Evolutionary conservation across 306 rosid species (phyloP), one percentile per base, ranked within the genome.

Genomic region (Cucumis melo): DNA sequence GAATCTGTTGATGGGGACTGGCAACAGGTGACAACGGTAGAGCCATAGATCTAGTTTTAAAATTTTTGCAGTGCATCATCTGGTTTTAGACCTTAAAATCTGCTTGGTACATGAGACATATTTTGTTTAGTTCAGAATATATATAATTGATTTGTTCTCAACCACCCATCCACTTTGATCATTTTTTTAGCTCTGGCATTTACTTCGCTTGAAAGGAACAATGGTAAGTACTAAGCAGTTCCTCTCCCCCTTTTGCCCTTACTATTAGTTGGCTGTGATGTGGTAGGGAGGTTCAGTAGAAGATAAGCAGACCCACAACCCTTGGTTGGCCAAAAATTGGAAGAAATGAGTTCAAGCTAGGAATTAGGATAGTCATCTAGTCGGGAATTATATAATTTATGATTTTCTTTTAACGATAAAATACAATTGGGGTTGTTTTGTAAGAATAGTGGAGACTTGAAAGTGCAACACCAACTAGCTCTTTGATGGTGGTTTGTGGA

Each of bases 1-100:
- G 97, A 92, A 85, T 89, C 88, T 21, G 96, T 88, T 10, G 93
- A 92, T 36, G 97, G 97, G 75, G 96, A 92, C 46, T 92, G 93
- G 97, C 90, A 88, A 72, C 97, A 88, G 85, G 96, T 91, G 87
- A 83, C 95, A 10, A 81, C 91, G 19, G 90, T 91, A 70, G 93
- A 91, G 78, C 91, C 89, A 0, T 91, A 86, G 88, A 77, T 65
- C 78, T 27, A 55, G 76, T 53, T 65, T 82, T 76, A 57, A 34
- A 68, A 14, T 53, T 74, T 80, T 72, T 72, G 76, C 46, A 9
- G 59, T 51, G 60, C 56, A 50, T 72, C 56, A 50, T 72, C 21
- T 72, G 76, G 36, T 71, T 71, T 23, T 15, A 71, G 75, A 24
- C 76, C 44, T 29, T 70, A 39, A 5, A 17, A 63, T 58, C 64